phyloP scores from a whole-genome alignment of 352 stramenopile species.

The Phytopythium litorale region DNA sequence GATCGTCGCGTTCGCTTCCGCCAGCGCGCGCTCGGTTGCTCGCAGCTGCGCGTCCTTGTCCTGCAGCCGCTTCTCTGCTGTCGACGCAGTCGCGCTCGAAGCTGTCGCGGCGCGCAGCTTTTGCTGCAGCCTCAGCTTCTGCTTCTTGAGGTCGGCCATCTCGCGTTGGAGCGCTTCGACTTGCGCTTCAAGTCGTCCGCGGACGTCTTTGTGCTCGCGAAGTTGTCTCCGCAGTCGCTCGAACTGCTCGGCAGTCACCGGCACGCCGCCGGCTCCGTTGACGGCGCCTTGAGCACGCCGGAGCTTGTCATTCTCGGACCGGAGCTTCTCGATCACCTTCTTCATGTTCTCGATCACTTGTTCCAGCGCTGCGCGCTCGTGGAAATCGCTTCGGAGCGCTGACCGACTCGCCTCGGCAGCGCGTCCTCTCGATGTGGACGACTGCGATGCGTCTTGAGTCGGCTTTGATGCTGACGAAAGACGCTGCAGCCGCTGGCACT shows the following conservation, averaged over 20 bases:
- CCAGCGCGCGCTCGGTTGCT: constrained; percentile 1
- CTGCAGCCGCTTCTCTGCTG: constrained; percentile 16
- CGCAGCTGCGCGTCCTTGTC: constrained; percentile 18
- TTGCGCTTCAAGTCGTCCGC: constrained; percentile 32
- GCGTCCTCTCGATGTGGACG: background rate
- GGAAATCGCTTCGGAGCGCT: constrained; percentile 6
- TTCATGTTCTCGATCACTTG: constrained; percentile 83
- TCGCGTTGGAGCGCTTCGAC: constrained; percentile 37
- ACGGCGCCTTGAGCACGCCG: constrained; percentile 27
- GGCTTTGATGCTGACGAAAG: constrained; percentile 12
- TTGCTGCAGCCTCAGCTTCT: constrained; percentile 68
- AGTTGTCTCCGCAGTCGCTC: constrained; percentile 41
- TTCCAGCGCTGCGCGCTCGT: constrained; percentile 61
- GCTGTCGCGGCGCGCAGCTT: constrained; percentile 44
- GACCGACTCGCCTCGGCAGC: background rate
- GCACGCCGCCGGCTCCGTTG: background rate
- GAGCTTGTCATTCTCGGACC: constrained; percentile 64
- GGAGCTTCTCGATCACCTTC: constrained; percentile 75
- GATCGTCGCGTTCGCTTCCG: background rate
- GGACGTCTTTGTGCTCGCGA: constrained; percentile 38
- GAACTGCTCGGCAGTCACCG: constrained; percentile 33
- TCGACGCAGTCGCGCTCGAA: constrained; percentile 10
- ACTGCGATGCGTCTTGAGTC: background rate
- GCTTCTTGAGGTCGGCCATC: constrained; percentile 39
- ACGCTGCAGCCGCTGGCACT: constrained; percentile 53